Evolutionary conservation across 2,329 filamentous ascomycete genomes (phyloP), one percentile per base, ranked within the genome.

Genomic region (Cercospora berteroae): DNA sequence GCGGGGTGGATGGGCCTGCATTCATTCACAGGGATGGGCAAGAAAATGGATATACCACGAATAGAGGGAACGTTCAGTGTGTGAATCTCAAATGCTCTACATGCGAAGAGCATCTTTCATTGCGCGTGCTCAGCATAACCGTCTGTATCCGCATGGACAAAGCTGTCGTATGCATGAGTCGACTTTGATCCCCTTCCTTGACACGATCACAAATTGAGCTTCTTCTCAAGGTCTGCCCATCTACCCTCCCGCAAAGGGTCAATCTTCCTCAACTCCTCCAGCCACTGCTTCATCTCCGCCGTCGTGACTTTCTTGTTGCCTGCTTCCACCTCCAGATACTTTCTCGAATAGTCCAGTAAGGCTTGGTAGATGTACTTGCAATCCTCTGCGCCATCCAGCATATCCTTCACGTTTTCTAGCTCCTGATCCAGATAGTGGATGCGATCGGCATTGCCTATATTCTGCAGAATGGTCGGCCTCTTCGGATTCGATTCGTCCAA

Each of bases 291-390:
- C 78, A 86, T 82, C 66, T 84, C 80, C 62, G 56, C 80, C 74
- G 79, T 80, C 79, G 77, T 80, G 33, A 81, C 76, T n/a, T 71
- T 69, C 33, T 76, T 75, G n/a, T 77, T 80, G 1, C 76, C 78
- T 10, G 75, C 77, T 25, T 81, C 80, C 6, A 83, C 67, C 73
- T 84, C 84, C 68, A 91, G 74, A 64, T 83, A 84, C n/a, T 90
- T 78, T 33, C 89, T 76, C 0, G 89, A 89, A 75, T 92, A 93
- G 69, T 92, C 88, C 25, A 98, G 84, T 60, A 98, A 82, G 5
- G 90, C 90, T 79, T 96, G 92, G 76, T 97, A 96, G 55, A 97
- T 91, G 87, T 93, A 95, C 80, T 97, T 96, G 78, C 88, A 90
- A 74, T 90, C 88, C 71, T 88, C 83, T 4, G 86, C 94, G 70